These are phyloP conservation scores for Nicotiana tomentosiformis DNA, from an alignment of 257 asterid genomes.

Conservation along the genomic window DNA sequence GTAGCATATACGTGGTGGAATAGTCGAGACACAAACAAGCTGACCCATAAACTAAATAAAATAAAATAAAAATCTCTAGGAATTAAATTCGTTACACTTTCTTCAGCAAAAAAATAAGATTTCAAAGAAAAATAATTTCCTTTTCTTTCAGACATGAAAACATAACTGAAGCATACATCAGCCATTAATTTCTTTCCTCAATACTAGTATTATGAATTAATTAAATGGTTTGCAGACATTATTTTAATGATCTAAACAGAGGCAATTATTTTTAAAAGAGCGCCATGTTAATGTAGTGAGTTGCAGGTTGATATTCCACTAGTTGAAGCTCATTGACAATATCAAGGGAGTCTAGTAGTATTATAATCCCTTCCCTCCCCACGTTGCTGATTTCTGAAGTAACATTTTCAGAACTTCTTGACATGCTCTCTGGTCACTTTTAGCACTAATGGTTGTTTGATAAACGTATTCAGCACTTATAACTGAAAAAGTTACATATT, in stretches of 20 bases:
- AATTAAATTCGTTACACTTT: too few relatives aligned
- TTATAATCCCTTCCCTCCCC: not conserved
- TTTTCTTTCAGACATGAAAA: not conserved
- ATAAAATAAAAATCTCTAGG: too few relatives aligned
- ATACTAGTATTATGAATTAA: not conserved
- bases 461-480: not conserved
- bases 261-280: not conserved
- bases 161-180: not conserved
- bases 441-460: not conserved
- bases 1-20: too few relatives aligned
- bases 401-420: not conserved
- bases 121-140: not conserved
- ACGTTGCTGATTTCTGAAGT: not conserved
- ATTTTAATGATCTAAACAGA: not conserved
- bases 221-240: not conserved
- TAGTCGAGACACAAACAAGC: too few relatives aligned
- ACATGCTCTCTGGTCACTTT: not conserved
- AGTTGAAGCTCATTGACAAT: not conserved
- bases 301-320: not conserved
- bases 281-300: not conserved
- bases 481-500: not conserved
- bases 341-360: not conserved
- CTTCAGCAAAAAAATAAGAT: too few relatives aligned
- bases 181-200: not conserved
- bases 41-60: too few relatives aligned